A percentile compares a stretch with the other conserved stretches of the same genome.
Conservation (phyloP, 805 yeast species). For the Wickerhamomyces chambardii region DNA sequence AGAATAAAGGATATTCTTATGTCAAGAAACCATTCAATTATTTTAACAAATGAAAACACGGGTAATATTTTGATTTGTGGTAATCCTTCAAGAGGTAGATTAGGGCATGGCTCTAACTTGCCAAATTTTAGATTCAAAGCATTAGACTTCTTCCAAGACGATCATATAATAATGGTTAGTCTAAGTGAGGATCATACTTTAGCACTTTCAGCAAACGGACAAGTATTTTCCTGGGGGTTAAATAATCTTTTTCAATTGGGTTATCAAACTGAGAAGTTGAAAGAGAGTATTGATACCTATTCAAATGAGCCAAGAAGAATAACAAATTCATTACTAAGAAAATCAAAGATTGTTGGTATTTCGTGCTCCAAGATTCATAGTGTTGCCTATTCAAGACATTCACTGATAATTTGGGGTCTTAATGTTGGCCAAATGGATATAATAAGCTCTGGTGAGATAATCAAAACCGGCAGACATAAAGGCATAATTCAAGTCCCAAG, state of each 20-base stretch:
- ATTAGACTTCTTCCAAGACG: constrained; percentile 28
- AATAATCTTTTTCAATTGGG: constrained; percentile 67
- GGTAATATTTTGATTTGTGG: constrained; percentile 57
- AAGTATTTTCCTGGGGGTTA: constrained; percentile 75
- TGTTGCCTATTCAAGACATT: constrained; percentile 41
- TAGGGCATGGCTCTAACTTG: constrained; percentile 44
- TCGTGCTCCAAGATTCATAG: constrained; percentile 66
- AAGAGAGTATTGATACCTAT: constrained; percentile 16
- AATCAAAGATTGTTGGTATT: constrained; percentile 14
- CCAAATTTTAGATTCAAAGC: constrained; percentile 35
- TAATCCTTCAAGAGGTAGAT: constrained; percentile 58
- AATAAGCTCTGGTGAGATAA: constrained; percentile 20
- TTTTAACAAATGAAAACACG: constrained; percentile 38
- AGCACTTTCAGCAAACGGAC: constrained; percentile 40
- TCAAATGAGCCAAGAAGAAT: constrained; percentile 18
- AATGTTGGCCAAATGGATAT: constrained; percentile 79
- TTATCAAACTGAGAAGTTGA: constrained; percentile 22
- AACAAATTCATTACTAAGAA: constrained; percentile 16
- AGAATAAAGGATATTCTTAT: constrained; percentile 38
- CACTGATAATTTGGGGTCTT: constrained; percentile 63
- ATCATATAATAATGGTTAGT: constrained; percentile 27
- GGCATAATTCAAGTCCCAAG: constrained; percentile 34
- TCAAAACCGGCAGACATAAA: constrained; percentile 19
- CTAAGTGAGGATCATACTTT: constrained; percentile 64
- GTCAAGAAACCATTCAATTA: constrained; percentile 58